Base-by-base conservation (phyloP, 495 filamentous ascomycete species). In the Penicillium egyptiacum region DNA sequence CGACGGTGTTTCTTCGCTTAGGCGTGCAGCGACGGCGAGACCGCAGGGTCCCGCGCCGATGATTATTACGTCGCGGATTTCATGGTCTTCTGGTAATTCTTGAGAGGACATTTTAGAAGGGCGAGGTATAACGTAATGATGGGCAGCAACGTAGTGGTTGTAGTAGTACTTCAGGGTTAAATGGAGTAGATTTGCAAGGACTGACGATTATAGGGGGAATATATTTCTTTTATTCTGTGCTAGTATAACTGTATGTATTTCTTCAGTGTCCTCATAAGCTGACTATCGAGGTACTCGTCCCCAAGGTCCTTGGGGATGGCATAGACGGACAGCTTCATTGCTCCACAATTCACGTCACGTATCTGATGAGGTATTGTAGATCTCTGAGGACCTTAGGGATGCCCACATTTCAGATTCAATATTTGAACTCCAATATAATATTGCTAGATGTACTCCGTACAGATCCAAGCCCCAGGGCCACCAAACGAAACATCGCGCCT, bases 41-140 rank as follows among this genome's bases (percentile, higher is more conserved):
- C 84, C 83, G 56, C 83, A 85, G 6, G 85, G 83, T 9, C 85
- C 84, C 22, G 81, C 84, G 35, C 85, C 85, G 48, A 88, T 72
- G 60, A 87, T 84, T 39, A 86, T 69, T 19, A 86, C 76, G 61
- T 85, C 80, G 62, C 76, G 76, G 45, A 86, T 70, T 53, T 70
- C 66, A 39, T 19, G 41, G 23, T 42, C 28, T 16, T 47, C 33
- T 5, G 39, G 26, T 35, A 42, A 16, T 49, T 23, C 30, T 25
- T 55, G 31, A 1, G 22, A 22, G 5, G 22, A 42, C 50, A 62
- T 62, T 2, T 50, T 39, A n/a, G 16, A 25, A 19, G 0, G 23
- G 14, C 7, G 3, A 47, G 16, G 8, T 17, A 28, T 25, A 16
- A 23, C 16, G 26, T 17, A 16, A 2, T 14, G 26, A 22, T 31